Evolutionary conservation across 2,329 filamentous ascomycete species (phyloP).

Genomic region (Teratosphaeria destructans): DNA sequence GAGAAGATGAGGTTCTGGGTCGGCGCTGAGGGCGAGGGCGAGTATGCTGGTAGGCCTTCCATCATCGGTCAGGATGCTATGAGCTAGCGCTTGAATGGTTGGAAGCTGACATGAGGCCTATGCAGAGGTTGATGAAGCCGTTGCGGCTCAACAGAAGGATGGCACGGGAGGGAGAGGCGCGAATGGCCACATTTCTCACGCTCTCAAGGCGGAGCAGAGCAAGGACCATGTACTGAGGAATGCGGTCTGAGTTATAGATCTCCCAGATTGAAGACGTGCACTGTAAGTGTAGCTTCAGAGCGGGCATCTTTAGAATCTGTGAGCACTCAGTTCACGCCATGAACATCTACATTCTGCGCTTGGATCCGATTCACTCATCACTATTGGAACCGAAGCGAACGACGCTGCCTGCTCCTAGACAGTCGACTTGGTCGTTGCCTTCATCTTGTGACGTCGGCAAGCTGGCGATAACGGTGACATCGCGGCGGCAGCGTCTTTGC

Average conservation of each 20-base stretch:
- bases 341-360: too few relatives aligned
- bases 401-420: too few relatives aligned
- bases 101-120: conserved; percentile 1
- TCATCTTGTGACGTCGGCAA: too few relatives aligned
- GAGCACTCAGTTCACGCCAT: too few relatives aligned
- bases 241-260: conserved; percentile 20
- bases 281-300: too few relatives aligned
- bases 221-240: conserved; percentile 19
- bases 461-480: too few relatives aligned
- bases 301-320: too few relatives aligned
- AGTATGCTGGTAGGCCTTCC: conserved; percentile 30
- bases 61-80: conserved; percentile 15
- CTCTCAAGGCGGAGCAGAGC: conserved; percentile 23
- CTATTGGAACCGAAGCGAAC: too few relatives aligned
- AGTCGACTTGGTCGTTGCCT: too few relatives aligned
- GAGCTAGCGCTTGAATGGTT: neutral
- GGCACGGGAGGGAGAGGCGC: conserved; percentile 36
- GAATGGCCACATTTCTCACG: conserved; percentile 30
- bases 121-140: conserved; percentile 36
- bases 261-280: too few relatives aligned
- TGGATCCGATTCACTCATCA: too few relatives aligned
- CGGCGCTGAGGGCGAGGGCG: conserved; percentile 35
- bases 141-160: conserved; percentile 27
- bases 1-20: conserved; percentile 60
- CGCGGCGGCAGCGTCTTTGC: too few relatives aligned